These are phyloP conservation scores for Neurospora sp. DNA, from an alignment of 495 filamentous ascomycete species.

Conservation along the genomic window DNA sequence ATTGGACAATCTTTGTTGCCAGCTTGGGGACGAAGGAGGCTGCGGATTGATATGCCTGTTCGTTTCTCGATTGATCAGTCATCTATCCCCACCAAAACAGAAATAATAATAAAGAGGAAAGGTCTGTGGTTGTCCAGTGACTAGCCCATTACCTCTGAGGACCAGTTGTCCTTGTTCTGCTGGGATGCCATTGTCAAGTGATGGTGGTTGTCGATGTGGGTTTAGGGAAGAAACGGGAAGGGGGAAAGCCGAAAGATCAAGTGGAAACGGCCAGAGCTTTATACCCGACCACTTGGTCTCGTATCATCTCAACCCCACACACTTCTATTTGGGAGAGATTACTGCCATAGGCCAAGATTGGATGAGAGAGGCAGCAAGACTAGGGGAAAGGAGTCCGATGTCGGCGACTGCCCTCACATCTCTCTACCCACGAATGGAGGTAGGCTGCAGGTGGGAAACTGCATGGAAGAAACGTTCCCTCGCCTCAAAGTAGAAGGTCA, in stretches of 20 bases:
- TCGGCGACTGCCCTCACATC: not conserved
- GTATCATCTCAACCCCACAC: not conserved
- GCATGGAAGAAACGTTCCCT: not conserved
- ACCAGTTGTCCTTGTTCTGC: conserved; percentile 47
- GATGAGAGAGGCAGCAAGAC: not conserved
- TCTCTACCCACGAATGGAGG: not conserved
- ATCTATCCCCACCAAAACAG: not conserved
- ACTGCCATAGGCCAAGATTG: not conserved
- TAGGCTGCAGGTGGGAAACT: not conserved
- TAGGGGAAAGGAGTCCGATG: not conserved
- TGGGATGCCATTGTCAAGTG: conserved; percentile 16
- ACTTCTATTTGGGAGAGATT: not conserved
- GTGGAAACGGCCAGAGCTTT: not conserved
- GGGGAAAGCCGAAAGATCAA: not conserved
- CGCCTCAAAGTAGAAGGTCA: not conserved
- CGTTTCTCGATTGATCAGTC: not conserved
- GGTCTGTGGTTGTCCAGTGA: not conserved
- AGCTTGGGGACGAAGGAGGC: conserved; percentile 68
- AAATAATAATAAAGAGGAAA: conserved; percentile 2
- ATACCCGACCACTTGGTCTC: not conserved
- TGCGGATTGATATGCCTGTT: conserved; percentile 50
- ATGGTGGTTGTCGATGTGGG: not conserved
- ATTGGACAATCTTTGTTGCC: conserved; percentile 51
- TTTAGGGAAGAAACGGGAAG: not conserved
- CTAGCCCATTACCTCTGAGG: conserved; percentile 35